These are phyloP conservation scores for Xylariaceae sp. DNA, from an alignment of 2,329 filamentous ascomycete species.

Conservation along the genomic window DNA sequence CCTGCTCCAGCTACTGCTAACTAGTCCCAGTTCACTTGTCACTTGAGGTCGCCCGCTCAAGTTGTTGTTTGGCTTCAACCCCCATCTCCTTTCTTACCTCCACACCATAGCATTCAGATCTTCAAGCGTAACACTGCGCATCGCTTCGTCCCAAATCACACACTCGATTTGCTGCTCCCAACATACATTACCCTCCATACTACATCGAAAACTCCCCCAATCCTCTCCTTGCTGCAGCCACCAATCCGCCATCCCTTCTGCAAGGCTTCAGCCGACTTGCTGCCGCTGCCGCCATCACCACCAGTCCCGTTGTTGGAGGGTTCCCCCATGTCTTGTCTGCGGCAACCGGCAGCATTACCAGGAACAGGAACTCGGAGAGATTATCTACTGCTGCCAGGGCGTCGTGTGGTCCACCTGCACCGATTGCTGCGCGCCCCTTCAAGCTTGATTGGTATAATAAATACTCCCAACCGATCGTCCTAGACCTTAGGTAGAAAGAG, in stretches of 20 bases:
- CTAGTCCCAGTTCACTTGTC: not conserved
- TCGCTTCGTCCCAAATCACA: constrained; percentile 19
- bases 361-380: constrained; percentile 14
- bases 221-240: constrained; percentile 19
- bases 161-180: constrained; percentile 8
- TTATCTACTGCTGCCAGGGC: constrained; percentile 9
- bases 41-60: constrained; percentile 12
- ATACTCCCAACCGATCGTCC: constrained; percentile 11
- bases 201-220: constrained; percentile 10
- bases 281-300: constrained; percentile 14
- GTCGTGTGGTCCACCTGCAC: constrained; percentile 13
- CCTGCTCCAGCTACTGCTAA: not conserved
- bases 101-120: constrained; percentile 11
- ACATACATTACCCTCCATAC: constrained; percentile 11
- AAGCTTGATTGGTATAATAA: constrained; percentile 16
- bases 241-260: constrained; percentile 17
- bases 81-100: constrained; percentile 19
- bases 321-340: constrained; percentile 23
- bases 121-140: constrained; percentile 20
- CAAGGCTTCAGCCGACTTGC: constrained; percentile 15
- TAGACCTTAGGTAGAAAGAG: constrained; percentile 4
- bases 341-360: constrained; percentile 22
- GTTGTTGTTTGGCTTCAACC: constrained; percentile 18
- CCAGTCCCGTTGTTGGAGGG: constrained; percentile 28
- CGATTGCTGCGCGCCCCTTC: constrained; percentile 15